Evolutionary conservation across 805 yeast genomes (phyloP), one percentile per base, ranked within the genome.

Genomic region (Candida methanosorbosa): DNA sequence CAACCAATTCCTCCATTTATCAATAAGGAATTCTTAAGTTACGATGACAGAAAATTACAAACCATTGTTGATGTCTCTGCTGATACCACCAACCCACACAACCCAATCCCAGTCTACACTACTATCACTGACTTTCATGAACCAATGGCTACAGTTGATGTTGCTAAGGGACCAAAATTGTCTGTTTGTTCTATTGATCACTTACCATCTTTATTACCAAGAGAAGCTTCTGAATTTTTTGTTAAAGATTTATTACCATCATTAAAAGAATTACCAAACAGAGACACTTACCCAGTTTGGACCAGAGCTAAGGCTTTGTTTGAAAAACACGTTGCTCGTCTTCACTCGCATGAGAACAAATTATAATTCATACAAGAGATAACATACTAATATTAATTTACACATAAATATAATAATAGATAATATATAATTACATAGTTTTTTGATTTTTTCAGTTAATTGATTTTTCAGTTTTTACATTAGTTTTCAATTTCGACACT

Each of bases 41-140:
- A 55, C 38, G 62, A 66, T 29, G 61, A 66, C 44, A 85, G 98
- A 75, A 80, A 71, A 45, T 73, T 92, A 55, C 76, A 90, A 61
- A 85, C 94, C 14, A 86, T 92, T 41, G 97, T 92, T 35, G 99
- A 92, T 60, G 99, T 92, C 38, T 84, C 95, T 34, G 98, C 98
- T 37, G 99, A 92, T 64, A 92, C 97, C 32, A 92, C 98, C 36
- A 92, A 92, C 62, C 97, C 97, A 41, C 90, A 87, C 69, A 92
- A 92, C 66, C 99, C 99, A 38, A 75, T 92, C 39, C 98, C 99
- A 41, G 90, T 92, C 36, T 94, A 92, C 62, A 67, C 76, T 18
- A 69, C 85, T 45, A 94, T 95, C 38, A 90, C 98, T 20, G 87
- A 81, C 6, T 92, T 92, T 68, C 73, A 75, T 45, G 75, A 85